Base-by-base conservation (phyloP, 2,329 filamentous ascomycete genomes). In the Fusarium anthophilum region DNA sequence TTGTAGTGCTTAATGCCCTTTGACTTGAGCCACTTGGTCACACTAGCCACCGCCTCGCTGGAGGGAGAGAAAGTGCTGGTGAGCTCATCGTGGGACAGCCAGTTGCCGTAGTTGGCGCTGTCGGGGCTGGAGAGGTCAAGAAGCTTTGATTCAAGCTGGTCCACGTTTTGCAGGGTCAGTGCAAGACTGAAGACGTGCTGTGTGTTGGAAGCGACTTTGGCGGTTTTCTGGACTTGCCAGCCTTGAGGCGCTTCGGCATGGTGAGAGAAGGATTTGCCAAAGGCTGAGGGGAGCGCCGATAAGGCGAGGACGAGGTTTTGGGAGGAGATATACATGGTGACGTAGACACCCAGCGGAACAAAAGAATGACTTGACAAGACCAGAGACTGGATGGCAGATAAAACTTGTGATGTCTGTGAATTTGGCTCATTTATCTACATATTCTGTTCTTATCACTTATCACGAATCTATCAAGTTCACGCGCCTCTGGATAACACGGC, bases 111-210 rank as follows among this genome's bases (percentile, higher is more conserved):
- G 55, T 70, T 73, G 26, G 53, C 43, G 51, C 59, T 72, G 13
- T 57, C 70, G 6, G 70, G 70, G 51, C 58, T 73, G 28, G 70
- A 72, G 8, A 73, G 59, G 15, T 73, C 64, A 26, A 73, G 59
- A 15, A 73, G 59, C 48, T 73, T 72, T 8, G 69, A 61, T 57
- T 73, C 69, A 1, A 73, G 65, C 45, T 73, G 58, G 12, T 73
- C 70, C 2, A 69, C 41, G 20, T 69, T 69, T 66, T 72, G 63
- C 69, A 73, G 55, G 18, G 69, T 69, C 2, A 73, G 50, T 20
- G 70, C 70, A 35, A 73, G 63, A 15, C 69, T 73, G 53, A 73
- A 72, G 58, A 73, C 64, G 1, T 73, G 69, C 14, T 73, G 54
- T 11, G 61, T 73, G 4, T 43, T 65, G 10, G 55, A 20, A 5